Base-by-base conservation (phyloP, 345 rosid genomes). In the Boechera stricta region DNA sequence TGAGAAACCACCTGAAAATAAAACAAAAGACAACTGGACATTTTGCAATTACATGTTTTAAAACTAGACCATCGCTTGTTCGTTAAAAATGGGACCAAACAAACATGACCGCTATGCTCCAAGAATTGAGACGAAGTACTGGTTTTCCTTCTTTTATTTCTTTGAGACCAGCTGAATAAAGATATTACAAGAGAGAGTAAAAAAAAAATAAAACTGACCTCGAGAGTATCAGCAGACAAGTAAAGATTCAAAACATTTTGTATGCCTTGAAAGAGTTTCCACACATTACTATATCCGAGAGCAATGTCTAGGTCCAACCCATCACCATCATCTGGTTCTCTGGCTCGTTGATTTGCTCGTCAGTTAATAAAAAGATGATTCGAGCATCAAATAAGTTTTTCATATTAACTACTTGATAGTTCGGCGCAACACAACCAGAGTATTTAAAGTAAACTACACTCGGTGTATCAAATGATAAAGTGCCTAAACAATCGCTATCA, bases 391-490 rank as follows among this genome's bases (percentile, higher is more conserved):
- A 0, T 66, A 66, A 33, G 7, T 32, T 49, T 16, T 16, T 10
- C 56, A 66, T 48, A 21, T 49, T 49, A 49, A 66, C 58, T 10
- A 48, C 2, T 5, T 10, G 66, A 16, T 66, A 60, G 26, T 51
- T 47, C 8, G 0, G 1, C 7, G 16, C 11, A 51, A 67, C 12
- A 10, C 11, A 31, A 51, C 24, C 59, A 51, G 1, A 1, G 47
- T 51, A 67, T 15, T 32, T 11, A 5, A 67, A 36, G 45, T 11
- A 51, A 21, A 67, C 6, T 5, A 67, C 45, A 18, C 9, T 67
- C 15, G 59, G 71, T 32, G 71, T 51, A 33, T 67, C 7, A 12
- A 67, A 49, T 0, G 47, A 66, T 9, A 59, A 7, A 9, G 4
- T 26, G 6, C 5, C 3, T 2, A 10, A 2, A 53, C n/a, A 10